Evolutionary conservation across 2,329 filamentous ascomycete species (phyloP), one percentile per base, ranked within the genome.

Genomic region (Fusarium staphyleae): DNA sequence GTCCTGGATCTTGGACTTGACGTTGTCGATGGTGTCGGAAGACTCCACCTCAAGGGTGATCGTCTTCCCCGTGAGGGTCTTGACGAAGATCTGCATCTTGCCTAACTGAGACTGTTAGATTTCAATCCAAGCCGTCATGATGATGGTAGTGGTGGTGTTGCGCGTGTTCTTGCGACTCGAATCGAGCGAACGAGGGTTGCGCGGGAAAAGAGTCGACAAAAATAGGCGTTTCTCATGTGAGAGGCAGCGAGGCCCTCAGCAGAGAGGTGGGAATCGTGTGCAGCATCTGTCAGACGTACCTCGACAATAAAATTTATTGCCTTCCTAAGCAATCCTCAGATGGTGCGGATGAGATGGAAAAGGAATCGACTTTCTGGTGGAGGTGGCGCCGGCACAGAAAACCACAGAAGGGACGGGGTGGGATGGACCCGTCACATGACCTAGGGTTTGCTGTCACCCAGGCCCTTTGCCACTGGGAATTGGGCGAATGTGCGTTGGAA

Each of bases 1-100:
- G 88, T 98, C 95, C 91, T 88, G 82, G 72, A 86, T 86, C 87
- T 99, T 98, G 84, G 90, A 91, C 89, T 98, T 98, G 84, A 99
- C 95, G 89, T 98, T 98, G 88, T 98, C 95, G 82, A 99, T 98
- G 76, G 93, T 98, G 83, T 99, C 95, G 76, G 89, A 93, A 74
- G 92, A 96, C 89, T 98, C 95, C 83, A 98, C 95, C 92, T 99
- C 95, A 74, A 99, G 93, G 89, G 95, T 98, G 89, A 98, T 98
- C 78, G 95, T 98, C 90, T 98, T 98, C 77, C 95, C 95, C 90
- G 95, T 98, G 73, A 98, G 86, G 85, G 86, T 88, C 81, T 88
- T 88, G 74, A 88, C 86, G 82, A 89, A 89, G 78, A 88, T 88
- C 83, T 88, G 85, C 85, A 88, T 88, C 80, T 85, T 86, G 84